These are phyloP conservation scores for Cicer chorassanicum DNA, from an alignment of 306 rosid genomes.

Conservation along the genomic window DNA sequence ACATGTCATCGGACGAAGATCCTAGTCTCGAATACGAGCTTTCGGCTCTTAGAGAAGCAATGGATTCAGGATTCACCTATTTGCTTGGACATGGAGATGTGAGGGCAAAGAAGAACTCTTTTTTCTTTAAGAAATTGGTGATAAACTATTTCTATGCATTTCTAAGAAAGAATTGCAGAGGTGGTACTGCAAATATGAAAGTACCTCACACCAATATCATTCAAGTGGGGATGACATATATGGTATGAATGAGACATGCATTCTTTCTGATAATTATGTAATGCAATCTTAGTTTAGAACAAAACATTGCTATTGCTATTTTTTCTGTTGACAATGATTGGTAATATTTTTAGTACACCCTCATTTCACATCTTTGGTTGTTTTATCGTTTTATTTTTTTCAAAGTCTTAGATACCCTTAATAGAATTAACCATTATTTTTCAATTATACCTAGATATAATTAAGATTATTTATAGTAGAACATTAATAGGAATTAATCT, in stretches of 20 bases:
- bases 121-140: conserved; percentile 79
- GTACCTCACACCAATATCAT: conserved; percentile 94
- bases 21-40: conserved; percentile 89
- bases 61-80: conserved; percentile 89
- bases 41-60: conserved; percentile 86
- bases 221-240: conserved; percentile 88
- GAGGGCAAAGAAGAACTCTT: conserved; percentile 87
- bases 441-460: too few species aligned
- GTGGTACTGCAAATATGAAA: conserved; percentile 83
- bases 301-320: conserved; percentile 21
- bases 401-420: too few species aligned
- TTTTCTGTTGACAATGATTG: conserved; percentile 16
- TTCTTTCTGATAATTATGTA: conserved; percentile 34
- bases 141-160: conserved; percentile 90
- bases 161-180: conserved; percentile 91
- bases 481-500: too few species aligned
- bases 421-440: too few species aligned
- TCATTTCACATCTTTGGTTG: too few species aligned
- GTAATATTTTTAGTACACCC: not conserved
- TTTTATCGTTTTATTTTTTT: too few species aligned
- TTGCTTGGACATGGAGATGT: conserved; percentile 90
- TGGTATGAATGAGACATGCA: conserved; percentile 60
- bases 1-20: conserved; percentile 71
- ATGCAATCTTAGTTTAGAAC: conserved; percentile 34
- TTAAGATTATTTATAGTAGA: too few species aligned